phyloP scores from a whole-genome alignment of 805 yeast species.

The Blastobotrys muscicola region DNA sequence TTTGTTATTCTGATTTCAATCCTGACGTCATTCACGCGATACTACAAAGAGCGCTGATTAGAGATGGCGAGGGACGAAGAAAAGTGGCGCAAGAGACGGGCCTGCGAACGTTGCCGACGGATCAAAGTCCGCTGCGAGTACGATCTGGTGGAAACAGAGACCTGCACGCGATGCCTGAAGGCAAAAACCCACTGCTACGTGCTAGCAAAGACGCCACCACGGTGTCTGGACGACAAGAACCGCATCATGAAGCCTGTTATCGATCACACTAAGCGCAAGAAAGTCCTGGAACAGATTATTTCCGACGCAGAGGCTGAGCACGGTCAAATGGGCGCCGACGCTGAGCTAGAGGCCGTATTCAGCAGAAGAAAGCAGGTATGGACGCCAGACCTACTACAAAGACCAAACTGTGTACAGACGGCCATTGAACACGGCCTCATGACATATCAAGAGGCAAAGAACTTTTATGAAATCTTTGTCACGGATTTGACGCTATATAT shows the following conservation, averaged over 20 bases:
- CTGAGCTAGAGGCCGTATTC: no score
- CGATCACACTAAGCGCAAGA: no score
- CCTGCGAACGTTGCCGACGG: constrained; percentile 16
- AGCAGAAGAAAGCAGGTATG: no score
- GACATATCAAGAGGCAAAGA: constrained; percentile 5
- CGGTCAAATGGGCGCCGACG: no score
- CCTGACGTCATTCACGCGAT: no score
- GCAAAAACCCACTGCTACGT: constrained; percentile 9
- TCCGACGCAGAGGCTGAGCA: no score
- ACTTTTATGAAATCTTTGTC: constrained; percentile 4
- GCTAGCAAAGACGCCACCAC: not conserved
- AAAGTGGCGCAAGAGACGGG: constrained; percentile 15
- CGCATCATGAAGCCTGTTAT: no score
- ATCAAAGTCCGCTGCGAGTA: constrained; percentile 17
- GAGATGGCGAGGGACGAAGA: no score
- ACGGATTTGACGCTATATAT: constrained; percentile 3
- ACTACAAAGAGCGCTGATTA: no score
- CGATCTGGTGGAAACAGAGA: constrained; percentile 7
- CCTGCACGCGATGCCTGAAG: constrained; percentile 16
- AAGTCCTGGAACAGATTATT: no score
- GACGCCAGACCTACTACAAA: not conserved
- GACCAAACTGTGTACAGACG: constrained; percentile 5
- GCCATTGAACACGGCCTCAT: constrained; percentile 8
- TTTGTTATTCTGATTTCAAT: no score
- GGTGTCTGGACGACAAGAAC: no score